Evolutionary conservation across 2,329 filamentous ascomycete genomes (phyloP).

Genomic region (Trichoderma afroharzianum): DNA sequence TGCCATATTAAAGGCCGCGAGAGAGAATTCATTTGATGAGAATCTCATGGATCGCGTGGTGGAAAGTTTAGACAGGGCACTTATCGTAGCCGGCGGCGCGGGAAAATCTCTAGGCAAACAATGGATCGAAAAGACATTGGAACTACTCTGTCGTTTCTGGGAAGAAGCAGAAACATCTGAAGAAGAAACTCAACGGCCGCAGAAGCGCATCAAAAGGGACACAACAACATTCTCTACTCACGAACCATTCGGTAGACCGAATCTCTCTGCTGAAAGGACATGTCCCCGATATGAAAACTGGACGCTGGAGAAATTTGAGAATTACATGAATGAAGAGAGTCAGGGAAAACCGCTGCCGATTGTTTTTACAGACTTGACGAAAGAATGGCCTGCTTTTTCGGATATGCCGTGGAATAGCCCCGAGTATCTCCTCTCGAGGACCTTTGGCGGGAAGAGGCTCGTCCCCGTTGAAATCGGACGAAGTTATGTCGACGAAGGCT

Average conservation of each 20-base stretch:
- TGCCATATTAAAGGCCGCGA: conserved; percentile 26
- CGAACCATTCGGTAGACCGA: conserved; percentile 31
- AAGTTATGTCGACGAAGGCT: conserved; percentile 81
- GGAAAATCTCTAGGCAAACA: conserved; percentile 44
- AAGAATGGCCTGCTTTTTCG: conserved; percentile 71
- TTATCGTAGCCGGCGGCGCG: conserved; percentile 70
- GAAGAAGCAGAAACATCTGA: background rate
- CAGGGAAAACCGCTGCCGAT: conserved; percentile 53
- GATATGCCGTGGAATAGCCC: conserved; percentile 68
- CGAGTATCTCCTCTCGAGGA: conserved; percentile 68
- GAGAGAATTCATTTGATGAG: conserved; percentile 15
- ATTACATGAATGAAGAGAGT: conserved; percentile 49
- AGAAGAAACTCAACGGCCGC: conserved; percentile 19
- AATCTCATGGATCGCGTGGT: conserved; percentile 54
- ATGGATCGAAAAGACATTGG: conserved; percentile 52
- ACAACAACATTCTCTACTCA: conserved; percentile 23
- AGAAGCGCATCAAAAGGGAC: conserved; percentile 22
- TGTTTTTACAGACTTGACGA: conserved; percentile 62
- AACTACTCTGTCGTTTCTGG: conserved; percentile 36
- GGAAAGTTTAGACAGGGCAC: conserved; percentile 65
- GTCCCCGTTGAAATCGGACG: conserved; percentile 84
- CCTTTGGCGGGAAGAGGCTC: conserved; percentile 71
- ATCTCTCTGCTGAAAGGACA: conserved; percentile 21
- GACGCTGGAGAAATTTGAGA: conserved; percentile 58
- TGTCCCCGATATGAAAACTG: conserved; percentile 37